Base-by-base conservation (phyloP, 2,329 filamentous ascomycete species). In the Parascedosporium putredinis region DNA sequence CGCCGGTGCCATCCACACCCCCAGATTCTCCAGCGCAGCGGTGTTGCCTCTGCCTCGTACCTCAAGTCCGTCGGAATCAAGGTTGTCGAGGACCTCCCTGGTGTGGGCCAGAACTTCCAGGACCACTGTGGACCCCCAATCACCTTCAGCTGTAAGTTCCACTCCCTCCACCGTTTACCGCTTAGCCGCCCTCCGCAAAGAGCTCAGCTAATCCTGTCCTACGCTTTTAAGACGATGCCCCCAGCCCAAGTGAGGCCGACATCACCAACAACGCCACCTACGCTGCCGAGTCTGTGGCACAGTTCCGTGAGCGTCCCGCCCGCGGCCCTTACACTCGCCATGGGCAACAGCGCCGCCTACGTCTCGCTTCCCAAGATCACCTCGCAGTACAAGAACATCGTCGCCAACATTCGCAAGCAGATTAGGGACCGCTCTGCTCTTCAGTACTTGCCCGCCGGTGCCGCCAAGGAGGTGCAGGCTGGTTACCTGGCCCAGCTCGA, bases 81-180 rank as follows among this genome's bases (percentile, higher is more conserved):
- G 0, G 55, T 73, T 0, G 55, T 76, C 1, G 33, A 45, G 27
- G 67, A 79, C 54, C 66, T 76, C 1, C 76, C 76, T 0, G 78
- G 76, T 38, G 76, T 83, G n/a, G 79, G 78, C 33, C 70, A 64
- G 12, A 80, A 81, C 60, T 65, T 82, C 24, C 69, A 78, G 58
- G 76, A 82, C 57, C 73, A 74, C 9, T 74, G 74, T 55, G 75
- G 57, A 34, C 31, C 55, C 18, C 34, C 47, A 9, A 52, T 55
- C 45, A 50, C 50, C 24, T 55, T 53, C 14, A 47, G 49, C 9
- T 52, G 54, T 55, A 51, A 31, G 46, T 20, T 2, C 34, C 38
- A 20, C 24, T 31, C 7, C 22, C 25, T 42, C 23, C 24, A n/a
- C 3, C 8, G 12, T 27, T 47, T 31, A n/a, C n/a, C 14, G 14